Percentiles rank a stretch among this genome's conserved stretches.
These are phyloP conservation scores for Aspergillus sp. DNA, from an alignment of 2,329 filamentous ascomycete genomes.

Conservation along the genomic window DNA sequence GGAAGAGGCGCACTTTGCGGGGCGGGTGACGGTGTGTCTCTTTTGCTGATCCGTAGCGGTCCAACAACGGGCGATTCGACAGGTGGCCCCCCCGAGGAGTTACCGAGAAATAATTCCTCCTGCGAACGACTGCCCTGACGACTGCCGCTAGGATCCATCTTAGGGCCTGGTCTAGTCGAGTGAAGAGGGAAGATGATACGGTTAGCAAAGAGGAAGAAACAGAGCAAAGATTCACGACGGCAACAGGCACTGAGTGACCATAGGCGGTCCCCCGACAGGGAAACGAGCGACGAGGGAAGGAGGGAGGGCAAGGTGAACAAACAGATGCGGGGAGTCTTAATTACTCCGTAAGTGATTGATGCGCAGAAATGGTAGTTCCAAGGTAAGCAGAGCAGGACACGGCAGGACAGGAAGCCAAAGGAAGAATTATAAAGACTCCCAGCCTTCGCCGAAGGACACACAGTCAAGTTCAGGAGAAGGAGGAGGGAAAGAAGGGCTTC, in stretches of 20 bases:
- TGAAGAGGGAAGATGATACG: background rate
- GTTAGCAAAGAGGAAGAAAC: background rate
- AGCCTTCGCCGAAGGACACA: background rate
- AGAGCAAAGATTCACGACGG: too few relatives aligned
- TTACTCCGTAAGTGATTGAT: background rate
- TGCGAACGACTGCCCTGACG: slow-evolving; percentile 70
- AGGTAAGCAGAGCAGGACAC: background rate
- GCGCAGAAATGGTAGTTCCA: background rate
- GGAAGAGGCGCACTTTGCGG: slow-evolving; percentile 58
- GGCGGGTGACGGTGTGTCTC: slow-evolving; percentile 62
- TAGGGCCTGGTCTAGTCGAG: slow-evolving; percentile 6
- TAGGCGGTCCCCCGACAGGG: too few relatives aligned
- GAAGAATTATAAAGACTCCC: background rate
- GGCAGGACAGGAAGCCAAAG: background rate
- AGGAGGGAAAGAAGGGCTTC: background rate
- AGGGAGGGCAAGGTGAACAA: background rate
- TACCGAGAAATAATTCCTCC: slow-evolving; percentile 72
- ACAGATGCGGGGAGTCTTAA: background rate
- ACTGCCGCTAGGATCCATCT: slow-evolving; percentile 45
- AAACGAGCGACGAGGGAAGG: too few relatives aligned
- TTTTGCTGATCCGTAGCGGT: slow-evolving; percentile 82
- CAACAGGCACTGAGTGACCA: too few relatives aligned
- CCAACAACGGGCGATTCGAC: slow-evolving; percentile 75
- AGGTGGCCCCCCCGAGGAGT: slow-evolving; percentile 28
- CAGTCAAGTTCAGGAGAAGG: background rate